Base-by-base conservation (phyloP, 1,284 basidiomycete genomes). In the Polyporus tsugae region DNA sequence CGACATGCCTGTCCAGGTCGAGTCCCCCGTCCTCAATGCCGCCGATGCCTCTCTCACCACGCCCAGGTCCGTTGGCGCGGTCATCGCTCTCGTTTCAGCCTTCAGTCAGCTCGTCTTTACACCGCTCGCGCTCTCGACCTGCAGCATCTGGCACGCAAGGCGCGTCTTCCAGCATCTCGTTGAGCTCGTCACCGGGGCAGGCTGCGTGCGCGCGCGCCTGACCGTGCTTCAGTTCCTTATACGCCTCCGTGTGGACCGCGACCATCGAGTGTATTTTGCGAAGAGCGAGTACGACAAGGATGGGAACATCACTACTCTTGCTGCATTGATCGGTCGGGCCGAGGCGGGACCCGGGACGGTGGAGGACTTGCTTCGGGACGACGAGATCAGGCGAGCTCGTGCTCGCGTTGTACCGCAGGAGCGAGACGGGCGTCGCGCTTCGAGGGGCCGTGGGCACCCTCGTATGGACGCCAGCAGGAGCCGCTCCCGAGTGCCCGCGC, bases 241-340 rank as follows among this genome's bases (percentile, higher is more conserved):
- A 82, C 91, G 96, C 13, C 83, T 99, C 29, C 87, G 98, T 61
- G 96, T 95, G 1, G 97, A 98, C 78, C 89, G 95, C 3, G 93
- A 96, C 75, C 98, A 99, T 78, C 87, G 92, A 17, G 80, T 99
- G 49, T 98, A 93, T 78, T 91, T 94, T 62, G 83, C 83, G 10
- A 80, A 84, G 62, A 74, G 77, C 19, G 81, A 80, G 38, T 83
- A 85, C 68, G 90, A 92, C 71, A 80, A 82, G 6, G 84, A 91
- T 65, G 86, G 86, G 6, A 84, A 87, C 58, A 82, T 87, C 33
- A 70, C 76, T 1, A 80, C 83, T 65, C 83, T 94, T 6, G 87
- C 88, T 7, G 80, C 82, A 1, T 80, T 91, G 35, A 87, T 93
- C 52, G 81, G 84, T 33, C 84, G 89, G 38, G 80, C 80, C 11